These are phyloP conservation scores for Blastobotrys elegans DNA, from an alignment of 1,139 yeast species.

Conservation along the genomic window DNA sequence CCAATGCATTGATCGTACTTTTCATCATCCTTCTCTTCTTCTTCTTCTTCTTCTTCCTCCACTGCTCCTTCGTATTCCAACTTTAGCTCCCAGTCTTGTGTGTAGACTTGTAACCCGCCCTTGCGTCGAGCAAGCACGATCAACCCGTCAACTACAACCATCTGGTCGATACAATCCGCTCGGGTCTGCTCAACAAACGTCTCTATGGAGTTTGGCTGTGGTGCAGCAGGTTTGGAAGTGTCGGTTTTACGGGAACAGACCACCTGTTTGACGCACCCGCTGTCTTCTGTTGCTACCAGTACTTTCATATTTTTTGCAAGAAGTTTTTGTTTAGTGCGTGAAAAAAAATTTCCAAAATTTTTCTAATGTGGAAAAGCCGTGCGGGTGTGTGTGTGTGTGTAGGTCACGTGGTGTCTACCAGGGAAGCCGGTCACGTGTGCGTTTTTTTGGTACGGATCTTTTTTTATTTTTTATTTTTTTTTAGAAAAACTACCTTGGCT, in stretches of 20 bases:
- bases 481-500: too few species aligned
- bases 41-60: constrained; percentile 10
- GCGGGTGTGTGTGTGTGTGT: too few species aligned
- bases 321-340: too few species aligned
- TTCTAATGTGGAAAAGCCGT: too few species aligned
- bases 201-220: constrained; percentile 26
- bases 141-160: constrained; percentile 18
- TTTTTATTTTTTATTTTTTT: too few species aligned
- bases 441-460: too few species aligned
- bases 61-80: constrained; percentile 12
- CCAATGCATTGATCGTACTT: constrained; percentile 16
- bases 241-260: constrained; percentile 29
- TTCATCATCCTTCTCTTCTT: neutral
- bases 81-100: constrained; percentile 15
- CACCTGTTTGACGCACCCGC: constrained; percentile 34
- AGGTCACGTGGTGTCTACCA: too few species aligned
- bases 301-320: constrained; percentile 38
- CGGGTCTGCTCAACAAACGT: constrained; percentile 28
- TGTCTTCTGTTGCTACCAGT: constrained; percentile 35
- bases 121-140: constrained; percentile 25
- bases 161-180: constrained; percentile 26
- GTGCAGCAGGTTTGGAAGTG: constrained; percentile 30
- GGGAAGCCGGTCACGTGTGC: too few species aligned
- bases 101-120: constrained; percentile 25
- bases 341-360: too few species aligned